These are phyloP conservation scores for Juncus effusus DNA, from an alignment of 176 grass and related monocot genomes.

Conservation along the genomic window DNA sequence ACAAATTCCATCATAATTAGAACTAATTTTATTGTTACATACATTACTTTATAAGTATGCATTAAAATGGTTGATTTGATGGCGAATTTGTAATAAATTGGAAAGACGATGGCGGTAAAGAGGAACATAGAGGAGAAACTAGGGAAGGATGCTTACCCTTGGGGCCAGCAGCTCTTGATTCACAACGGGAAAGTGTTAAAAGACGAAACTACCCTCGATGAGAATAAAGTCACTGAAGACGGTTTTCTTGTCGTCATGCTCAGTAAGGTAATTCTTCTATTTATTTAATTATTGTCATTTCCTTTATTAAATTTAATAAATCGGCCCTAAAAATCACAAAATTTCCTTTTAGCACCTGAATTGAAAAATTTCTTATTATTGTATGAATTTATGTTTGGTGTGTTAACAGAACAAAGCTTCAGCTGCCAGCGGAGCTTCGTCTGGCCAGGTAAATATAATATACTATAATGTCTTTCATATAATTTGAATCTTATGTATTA, in stretches of 20 bases:
- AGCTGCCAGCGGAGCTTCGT: slow-evolving; percentile 61
- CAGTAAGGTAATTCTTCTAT: slow-evolving; percentile 49
- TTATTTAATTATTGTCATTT: not conserved
- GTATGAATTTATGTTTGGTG: not conserved
- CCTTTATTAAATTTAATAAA: too few relatives aligned
- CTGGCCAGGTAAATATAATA: slow-evolving; percentile 53
- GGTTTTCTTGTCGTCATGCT: slow-evolving; percentile 89
- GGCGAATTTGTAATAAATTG: not conserved
- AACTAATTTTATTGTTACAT: slow-evolving; percentile 4
- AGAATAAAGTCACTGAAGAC: slow-evolving; percentile 75
- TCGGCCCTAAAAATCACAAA: too few relatives aligned
- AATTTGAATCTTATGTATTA: slow-evolving; percentile 3
- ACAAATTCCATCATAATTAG: not conserved
- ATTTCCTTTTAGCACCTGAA: too few relatives aligned
- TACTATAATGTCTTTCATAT: not conserved
- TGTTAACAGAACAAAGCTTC: slow-evolving; percentile 64
- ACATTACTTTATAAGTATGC: not conserved
- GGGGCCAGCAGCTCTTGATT: slow-evolving; percentile 84
- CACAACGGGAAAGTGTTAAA: slow-evolving; percentile 87
- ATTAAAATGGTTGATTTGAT: not conserved
- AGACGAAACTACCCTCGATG: slow-evolving; percentile 89
- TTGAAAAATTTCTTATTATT: not conserved
- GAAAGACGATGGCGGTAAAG: slow-evolving; percentile 89
- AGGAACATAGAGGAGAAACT: slow-evolving; percentile 82
- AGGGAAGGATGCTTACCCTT: slow-evolving; percentile 87